Evolutionary conservation across 140 eudicot genomes (phyloP).

Genomic region (Flaveria floridana): DNA sequence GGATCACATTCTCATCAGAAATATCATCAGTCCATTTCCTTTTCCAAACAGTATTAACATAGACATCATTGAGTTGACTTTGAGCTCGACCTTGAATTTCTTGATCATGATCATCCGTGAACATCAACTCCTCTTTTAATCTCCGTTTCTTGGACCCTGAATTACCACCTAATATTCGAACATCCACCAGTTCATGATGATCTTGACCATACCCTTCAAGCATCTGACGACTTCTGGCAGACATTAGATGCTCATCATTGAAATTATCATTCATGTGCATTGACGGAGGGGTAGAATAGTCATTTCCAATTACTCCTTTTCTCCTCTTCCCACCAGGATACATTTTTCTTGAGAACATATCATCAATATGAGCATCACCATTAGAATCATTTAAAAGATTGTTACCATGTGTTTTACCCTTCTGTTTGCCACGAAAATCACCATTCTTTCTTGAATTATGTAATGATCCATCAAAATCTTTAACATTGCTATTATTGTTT

Average conservation of each 20-base stretch:
- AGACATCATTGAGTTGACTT: conserved; percentile 36
- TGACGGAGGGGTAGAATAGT: conserved; percentile 44
- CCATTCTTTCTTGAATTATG: conserved; percentile 38
- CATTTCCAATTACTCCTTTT: conserved; percentile 50
- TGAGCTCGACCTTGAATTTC: conserved; percentile 42
- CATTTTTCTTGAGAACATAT: conserved; percentile 39
- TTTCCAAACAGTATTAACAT: conserved; percentile 50
- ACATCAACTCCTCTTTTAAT: conserved; percentile 44
- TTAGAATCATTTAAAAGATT: conserved; percentile 30
- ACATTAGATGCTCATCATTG: conserved; percentile 35
- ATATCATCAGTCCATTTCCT: conserved; percentile 46
- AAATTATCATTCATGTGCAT: conserved; percentile 42
- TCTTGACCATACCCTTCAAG: conserved; percentile 41
- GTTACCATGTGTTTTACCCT: conserved; percentile 52
- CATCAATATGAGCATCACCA: conserved; percentile 36
- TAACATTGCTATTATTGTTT: conserved; percentile 35
- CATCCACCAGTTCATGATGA: conserved; percentile 47
- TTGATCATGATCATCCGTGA: conserved; percentile 44
- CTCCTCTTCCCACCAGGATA: conserved; percentile 48
- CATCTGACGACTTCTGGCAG: conserved; percentile 54
- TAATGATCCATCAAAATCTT: conserved; percentile 42
- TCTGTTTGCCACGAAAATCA: conserved; percentile 46
- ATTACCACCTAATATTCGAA: conserved; percentile 49
- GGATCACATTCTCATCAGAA: conserved; percentile 41
- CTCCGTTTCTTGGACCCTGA: conserved; percentile 60